Evolutionary conservation across 371 early-diverging fungal species (phyloP).

Genomic region (Mortierella sp.): DNA sequence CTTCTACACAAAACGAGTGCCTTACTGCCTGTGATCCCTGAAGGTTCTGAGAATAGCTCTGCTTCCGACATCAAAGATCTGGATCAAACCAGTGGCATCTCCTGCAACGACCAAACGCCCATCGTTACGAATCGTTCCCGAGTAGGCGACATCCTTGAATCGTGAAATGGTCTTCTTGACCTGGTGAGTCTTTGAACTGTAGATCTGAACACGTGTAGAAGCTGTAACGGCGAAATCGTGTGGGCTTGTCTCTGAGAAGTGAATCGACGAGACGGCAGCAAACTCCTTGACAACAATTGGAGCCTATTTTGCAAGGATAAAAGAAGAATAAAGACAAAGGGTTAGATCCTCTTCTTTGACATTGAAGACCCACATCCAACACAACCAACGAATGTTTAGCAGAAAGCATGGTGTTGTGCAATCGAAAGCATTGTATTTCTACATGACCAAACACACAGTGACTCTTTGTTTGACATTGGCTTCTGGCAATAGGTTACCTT

Average conservation of each 20-base stretch:
- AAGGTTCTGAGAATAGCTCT: conserved; percentile 92
- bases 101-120: conserved; percentile 94
- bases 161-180: conserved; percentile 91
- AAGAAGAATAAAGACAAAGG: neutral
- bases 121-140: conserved; percentile 86
- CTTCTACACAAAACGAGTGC: neutral
- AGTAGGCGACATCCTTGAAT: conserved; percentile 90
- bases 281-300: conserved; percentile 91
- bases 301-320: conserved; percentile 60
- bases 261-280: conserved; percentile 85
- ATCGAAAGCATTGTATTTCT: neutral
- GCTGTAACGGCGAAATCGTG: conserved; percentile 92
- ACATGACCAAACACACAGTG: neutral
- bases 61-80: conserved; percentile 82
- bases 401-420: neutral
- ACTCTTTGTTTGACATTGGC: neutral
- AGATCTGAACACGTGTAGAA: conserved; percentile 93
- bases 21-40: conserved; percentile 85
- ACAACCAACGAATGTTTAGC: neutral
- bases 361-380: too few relatives aligned
- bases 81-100: conserved; percentile 91
- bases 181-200: conserved; percentile 84
- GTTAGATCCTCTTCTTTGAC: neutral
- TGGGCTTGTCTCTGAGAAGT: conserved; percentile 88
- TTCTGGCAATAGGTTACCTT: conserved; percentile 64